Conservation (phyloP, 345 rosid genomes). For the Ceriops tagal region DNA sequence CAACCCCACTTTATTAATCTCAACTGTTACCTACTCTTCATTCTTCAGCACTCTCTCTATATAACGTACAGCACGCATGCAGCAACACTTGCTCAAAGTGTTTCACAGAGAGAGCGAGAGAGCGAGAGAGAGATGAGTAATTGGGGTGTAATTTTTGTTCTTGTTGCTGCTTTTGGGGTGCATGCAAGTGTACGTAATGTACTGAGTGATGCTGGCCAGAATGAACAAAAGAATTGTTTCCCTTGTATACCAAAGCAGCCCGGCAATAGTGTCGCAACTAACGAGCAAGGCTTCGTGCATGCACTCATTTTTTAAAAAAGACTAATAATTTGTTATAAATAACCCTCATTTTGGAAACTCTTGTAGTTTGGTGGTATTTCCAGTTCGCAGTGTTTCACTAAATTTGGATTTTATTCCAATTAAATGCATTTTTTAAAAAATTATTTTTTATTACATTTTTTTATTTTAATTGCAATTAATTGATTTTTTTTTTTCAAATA, state of each 20-base stretch:
- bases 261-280: background rate
- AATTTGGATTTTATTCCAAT: no score
- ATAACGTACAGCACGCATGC: constrained; percentile 27
- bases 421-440: no score
- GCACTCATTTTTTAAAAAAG: no score
- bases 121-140: constrained; percentile 17
- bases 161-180: constrained; percentile 24
- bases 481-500: no score
- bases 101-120: background rate
- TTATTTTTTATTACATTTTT: no score
- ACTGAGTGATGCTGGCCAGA: constrained; percentile 16
- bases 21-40: constrained; percentile 44
- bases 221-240: constrained; percentile 10
- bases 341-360: no score
- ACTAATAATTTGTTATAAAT: no score
- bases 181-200: constrained; percentile 40
- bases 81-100: background rate
- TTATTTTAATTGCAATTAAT: no score
- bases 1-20: constrained; percentile 29
- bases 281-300: constrained; percentile 22
- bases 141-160: constrained; percentile 12
- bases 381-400: no score
- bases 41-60: constrained; percentile 22
- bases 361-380: no score
- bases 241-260: constrained; percentile 11